A percentile compares a stretch with the other conserved stretches of the same genome.
Conservation (phyloP, 1,284 basidiomycete genomes). For the Malassezia dermatis region DNA sequence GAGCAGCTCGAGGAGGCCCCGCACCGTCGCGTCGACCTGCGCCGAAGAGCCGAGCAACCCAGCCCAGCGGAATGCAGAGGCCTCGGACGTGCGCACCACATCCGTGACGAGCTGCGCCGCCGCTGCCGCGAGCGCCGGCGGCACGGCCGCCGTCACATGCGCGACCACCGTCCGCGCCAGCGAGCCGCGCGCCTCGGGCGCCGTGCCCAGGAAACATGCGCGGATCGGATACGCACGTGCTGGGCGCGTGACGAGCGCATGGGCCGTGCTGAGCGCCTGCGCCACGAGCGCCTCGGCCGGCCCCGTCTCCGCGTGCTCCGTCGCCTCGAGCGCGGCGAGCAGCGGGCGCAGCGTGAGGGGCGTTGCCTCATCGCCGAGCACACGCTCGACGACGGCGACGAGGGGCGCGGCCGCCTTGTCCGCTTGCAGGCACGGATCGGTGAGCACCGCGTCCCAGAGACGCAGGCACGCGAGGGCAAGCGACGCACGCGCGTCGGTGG, state of each 20-base stretch:
- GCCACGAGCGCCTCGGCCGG: slow-evolving; percentile 61
- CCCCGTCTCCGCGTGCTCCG: slow-evolving; percentile 11
- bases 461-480: slow-evolving; percentile 59
- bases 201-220: background rate
- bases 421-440: slow-evolving; percentile 48
- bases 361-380: slow-evolving; percentile 59
- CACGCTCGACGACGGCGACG: slow-evolving; percentile 55
- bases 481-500: slow-evolving; percentile 66
- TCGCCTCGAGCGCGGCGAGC: slow-evolving; percentile 57
- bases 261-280: slow-evolving; percentile 55
- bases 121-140: slow-evolving; percentile 24
- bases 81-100: slow-evolving; percentile 15
- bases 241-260: slow-evolving; percentile 18
- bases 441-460: slow-evolving; percentile 60
- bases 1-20: slow-evolving; percentile 27
- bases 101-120: slow-evolving; percentile 31
- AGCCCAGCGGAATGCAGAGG: slow-evolving; percentile 24
- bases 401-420: slow-evolving; percentile 15
- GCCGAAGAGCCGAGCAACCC: slow-evolving; percentile 43
- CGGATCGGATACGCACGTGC: background rate
- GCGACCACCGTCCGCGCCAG: slow-evolving; percentile 19
- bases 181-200: slow-evolving; percentile 12
- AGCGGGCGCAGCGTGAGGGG: slow-evolving; percentile 66
- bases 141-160: slow-evolving; percentile 23
- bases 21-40: slow-evolving; percentile 33